Percentiles rank a stretch among this genome's conserved stretches.
Evolutionary conservation across 129 eudicot genomes (phyloP).

Genomic region (Solidago caesia): DNA sequence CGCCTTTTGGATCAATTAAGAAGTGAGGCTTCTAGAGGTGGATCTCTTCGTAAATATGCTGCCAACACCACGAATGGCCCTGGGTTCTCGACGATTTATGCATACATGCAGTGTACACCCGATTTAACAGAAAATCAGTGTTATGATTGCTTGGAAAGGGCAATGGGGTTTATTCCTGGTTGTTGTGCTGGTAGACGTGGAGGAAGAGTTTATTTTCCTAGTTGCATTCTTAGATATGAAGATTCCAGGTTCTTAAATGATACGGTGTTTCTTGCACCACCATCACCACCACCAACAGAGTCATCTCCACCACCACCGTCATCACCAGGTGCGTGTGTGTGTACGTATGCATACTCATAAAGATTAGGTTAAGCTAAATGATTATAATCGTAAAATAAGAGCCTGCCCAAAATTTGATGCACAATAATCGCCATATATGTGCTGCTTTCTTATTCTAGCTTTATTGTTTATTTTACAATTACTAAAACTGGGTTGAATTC

Average conservation of each 20-base stretch:
- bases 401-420: too few species aligned
- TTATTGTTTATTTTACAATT: not conserved
- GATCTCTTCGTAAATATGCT: slow-evolving; percentile 46
- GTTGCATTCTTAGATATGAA: slow-evolving; percentile 38
- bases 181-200: slow-evolving; percentile 34
- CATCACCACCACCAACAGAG: slow-evolving; percentile 18
- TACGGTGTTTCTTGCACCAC: slow-evolving; percentile 20
- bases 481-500: too few species aligned
- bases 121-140: slow-evolving; percentile 29
- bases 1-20: slow-evolving; percentile 28
- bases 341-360: too few species aligned
- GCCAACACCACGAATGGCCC: slow-evolving; percentile 13
- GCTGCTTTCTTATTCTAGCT: too few species aligned
- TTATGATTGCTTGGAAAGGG: slow-evolving; percentile 13
- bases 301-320: slow-evolving; percentile 6
- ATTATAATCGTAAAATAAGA: too few species aligned
- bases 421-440: too few species aligned
- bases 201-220: slow-evolving; percentile 21
- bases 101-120: slow-evolving; percentile 40
- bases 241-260: slow-evolving; percentile 19
- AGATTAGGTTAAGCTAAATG: too few species aligned
- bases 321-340: not conserved
- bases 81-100: slow-evolving; percentile 17
- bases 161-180: not conserved
- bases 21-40: slow-evolving; percentile 34